Evolutionary conservation across 2,329 filamentous ascomycete species (phyloP).

Genomic region (Sphaerulina vaccinii): DNA sequence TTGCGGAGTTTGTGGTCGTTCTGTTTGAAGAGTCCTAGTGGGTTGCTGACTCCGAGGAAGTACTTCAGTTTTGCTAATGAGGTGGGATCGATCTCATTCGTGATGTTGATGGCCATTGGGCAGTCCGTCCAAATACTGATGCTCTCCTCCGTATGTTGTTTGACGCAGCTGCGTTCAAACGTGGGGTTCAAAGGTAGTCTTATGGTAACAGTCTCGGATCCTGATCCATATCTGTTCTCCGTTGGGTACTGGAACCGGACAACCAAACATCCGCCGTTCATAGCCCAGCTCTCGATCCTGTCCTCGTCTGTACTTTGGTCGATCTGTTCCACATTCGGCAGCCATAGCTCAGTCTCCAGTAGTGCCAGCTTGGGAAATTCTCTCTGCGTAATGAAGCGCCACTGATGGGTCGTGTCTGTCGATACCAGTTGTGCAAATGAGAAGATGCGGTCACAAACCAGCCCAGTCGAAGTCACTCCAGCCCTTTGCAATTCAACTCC

Average conservation of each 20-base stretch:
- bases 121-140: conserved; percentile 66
- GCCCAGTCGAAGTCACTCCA: conserved; percentile 44
- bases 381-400: conserved; percentile 71
- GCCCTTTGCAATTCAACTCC: conserved; percentile 40
- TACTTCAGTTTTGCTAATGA: conserved; percentile 61
- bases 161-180: conserved; percentile 55
- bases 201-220: conserved; percentile 57
- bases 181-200: conserved; percentile 65
- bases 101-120: conserved; percentile 49
- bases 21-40: conserved; percentile 67
- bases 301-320: neutral
- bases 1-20: conserved; percentile 55
- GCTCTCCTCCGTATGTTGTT: conserved; percentile 59
- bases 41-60: conserved; percentile 66
- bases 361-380: conserved; percentile 69
- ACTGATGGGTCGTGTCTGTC: conserved; percentile 46
- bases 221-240: conserved; percentile 27
- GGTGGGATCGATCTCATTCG: conserved; percentile 49
- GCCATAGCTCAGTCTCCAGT: conserved; percentile 66
- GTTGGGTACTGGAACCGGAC: conserved; percentile 61
- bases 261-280: conserved; percentile 61
- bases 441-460: conserved; percentile 46
- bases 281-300: conserved; percentile 48
- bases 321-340: conserved; percentile 53
- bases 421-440: conserved; percentile 66